Evolutionary conservation across 2,329 filamentous ascomycete species (phyloP).

Genomic region (Periconia sp.): DNA sequence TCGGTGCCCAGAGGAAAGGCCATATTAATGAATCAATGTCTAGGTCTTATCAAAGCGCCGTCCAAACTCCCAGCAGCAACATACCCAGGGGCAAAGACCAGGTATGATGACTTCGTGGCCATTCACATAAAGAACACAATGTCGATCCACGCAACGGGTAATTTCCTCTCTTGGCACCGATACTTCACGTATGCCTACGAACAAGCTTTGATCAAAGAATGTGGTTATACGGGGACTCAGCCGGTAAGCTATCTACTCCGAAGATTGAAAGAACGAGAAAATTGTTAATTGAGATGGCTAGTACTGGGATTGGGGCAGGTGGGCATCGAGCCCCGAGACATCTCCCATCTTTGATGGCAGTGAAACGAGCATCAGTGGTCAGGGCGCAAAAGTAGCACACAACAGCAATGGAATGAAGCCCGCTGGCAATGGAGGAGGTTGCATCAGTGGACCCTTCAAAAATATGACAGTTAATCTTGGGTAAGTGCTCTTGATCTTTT

Average conservation of each 20-base stretch:
- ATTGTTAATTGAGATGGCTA: conserved; percentile 13
- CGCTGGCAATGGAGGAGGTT: conserved; percentile 58
- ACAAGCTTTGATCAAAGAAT: conserved; percentile 45
- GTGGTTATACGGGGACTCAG: conserved; percentile 47
- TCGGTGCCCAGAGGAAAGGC: not conserved
- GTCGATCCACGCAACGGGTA: conserved; percentile 38
- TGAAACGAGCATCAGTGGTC: conserved; percentile 51
- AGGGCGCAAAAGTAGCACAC: conserved; percentile 44
- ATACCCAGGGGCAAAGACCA: conserved; percentile 35
- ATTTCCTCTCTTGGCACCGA: conserved; percentile 46
- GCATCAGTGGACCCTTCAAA: conserved; percentile 57
- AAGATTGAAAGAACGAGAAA: conserved; percentile 10
- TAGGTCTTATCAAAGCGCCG: conserved; percentile 25
- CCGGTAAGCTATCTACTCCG: conserved; percentile 24
- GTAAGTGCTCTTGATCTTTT: conserved; percentile 10
- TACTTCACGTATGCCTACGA: conserved; percentile 48
- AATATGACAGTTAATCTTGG: conserved; percentile 36
- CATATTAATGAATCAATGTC: not conserved
- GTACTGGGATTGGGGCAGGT: conserved; percentile 59
- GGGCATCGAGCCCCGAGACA: conserved; percentile 46
- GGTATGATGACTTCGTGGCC: conserved; percentile 42
- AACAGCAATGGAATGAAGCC: conserved; percentile 38
- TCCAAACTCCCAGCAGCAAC: conserved; percentile 20
- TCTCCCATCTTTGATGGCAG: conserved; percentile 61
- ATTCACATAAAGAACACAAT: conserved; percentile 41